A percentile compares a stretch with the other conserved stretches of the same genome.
Evolutionary conservation across 768 basidiomycete species (phyloP).

Genomic region (Boletus edulis): DNA sequence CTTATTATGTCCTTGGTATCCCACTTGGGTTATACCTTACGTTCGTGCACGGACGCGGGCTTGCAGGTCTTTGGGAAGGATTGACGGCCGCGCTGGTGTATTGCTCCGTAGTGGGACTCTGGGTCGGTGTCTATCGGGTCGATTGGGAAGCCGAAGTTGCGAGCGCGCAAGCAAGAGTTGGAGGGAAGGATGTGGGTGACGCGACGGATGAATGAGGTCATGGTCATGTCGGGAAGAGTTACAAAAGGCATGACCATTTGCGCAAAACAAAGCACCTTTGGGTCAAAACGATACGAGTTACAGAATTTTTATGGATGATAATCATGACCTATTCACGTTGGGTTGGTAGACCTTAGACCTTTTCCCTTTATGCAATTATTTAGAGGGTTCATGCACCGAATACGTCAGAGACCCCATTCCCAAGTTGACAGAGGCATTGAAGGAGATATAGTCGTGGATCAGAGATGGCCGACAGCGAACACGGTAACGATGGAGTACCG

Average conservation of each 20-base stretch:
- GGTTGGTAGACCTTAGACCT: no score
- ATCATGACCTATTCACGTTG: no score
- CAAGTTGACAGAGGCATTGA: no score
- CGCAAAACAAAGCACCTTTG: not conserved
- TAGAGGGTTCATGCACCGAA: no score
- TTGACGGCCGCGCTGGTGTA: slow-evolving; percentile 67
- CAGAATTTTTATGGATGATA: no score
- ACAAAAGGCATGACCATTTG: no score
- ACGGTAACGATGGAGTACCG: no score
- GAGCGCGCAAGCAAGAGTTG: slow-evolving; percentile 14
- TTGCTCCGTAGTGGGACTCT: slow-evolving; percentile 55
- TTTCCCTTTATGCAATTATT: no score
- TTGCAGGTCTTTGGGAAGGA: slow-evolving; percentile 85
- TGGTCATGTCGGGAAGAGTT: no score
- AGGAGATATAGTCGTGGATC: no score
- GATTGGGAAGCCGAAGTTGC: slow-evolving; percentile 67
- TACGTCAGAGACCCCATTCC: no score
- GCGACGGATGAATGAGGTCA: not conserved
- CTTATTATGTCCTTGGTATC: slow-evolving; percentile 82
- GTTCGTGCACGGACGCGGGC: slow-evolving; percentile 53
- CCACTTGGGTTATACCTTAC: slow-evolving; percentile 80
- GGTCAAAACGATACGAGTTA: not conserved
- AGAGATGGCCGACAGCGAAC: no score
- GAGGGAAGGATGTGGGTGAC: slow-evolving; percentile 43
- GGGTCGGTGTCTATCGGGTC: slow-evolving; percentile 47